These are phyloP conservation scores for Vitis hybrid DNA, from an alignment of 177 flowering plant genomes.

Conservation along the genomic window DNA sequence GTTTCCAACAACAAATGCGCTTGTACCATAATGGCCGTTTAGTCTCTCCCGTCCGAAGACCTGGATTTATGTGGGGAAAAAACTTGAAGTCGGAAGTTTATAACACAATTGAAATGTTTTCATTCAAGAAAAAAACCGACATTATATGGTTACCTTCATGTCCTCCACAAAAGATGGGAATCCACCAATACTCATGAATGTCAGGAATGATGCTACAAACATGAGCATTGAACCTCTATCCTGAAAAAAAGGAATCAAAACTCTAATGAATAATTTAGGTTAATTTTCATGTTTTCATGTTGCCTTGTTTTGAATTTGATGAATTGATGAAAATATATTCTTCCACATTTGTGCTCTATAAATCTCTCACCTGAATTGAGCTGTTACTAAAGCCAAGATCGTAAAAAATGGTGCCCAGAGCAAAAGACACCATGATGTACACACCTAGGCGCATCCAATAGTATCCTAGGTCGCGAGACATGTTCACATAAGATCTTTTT, in stretches of 20 bases:
- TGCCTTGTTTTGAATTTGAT: neutral
- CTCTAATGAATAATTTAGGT: neutral
- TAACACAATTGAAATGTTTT: no score
- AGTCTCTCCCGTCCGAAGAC: constrained; percentile 58
- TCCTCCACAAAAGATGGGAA: constrained; percentile 55
- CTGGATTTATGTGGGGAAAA: constrained; percentile 16
- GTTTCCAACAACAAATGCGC: constrained; percentile 54
- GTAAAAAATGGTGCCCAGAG: constrained; percentile 48
- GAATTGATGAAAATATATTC: neutral
- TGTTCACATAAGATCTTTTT: constrained; percentile 53
- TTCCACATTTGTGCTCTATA: neutral
- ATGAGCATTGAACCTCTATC: constrained; percentile 40
- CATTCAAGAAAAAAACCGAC: no score
- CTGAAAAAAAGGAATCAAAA: constrained; percentile 17
- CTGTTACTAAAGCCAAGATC: constrained; percentile 29
- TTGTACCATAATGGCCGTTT: constrained; percentile 61
- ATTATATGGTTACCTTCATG: constrained; percentile 12
- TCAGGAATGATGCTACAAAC: constrained; percentile 42
- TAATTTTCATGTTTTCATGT: neutral
- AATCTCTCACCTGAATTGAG: constrained; percentile 40
- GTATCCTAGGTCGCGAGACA: constrained; percentile 59
- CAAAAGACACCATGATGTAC: constrained; percentile 29
- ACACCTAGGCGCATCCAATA: constrained; percentile 58
- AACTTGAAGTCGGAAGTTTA: neutral
- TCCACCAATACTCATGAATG: constrained; percentile 55